Percentiles rank a stretch among this genome's conserved stretches.
Evolutionary conservation across 306 rosid genomes (phyloP).

Genomic region (Pterocarpus macrocarpus): DNA sequence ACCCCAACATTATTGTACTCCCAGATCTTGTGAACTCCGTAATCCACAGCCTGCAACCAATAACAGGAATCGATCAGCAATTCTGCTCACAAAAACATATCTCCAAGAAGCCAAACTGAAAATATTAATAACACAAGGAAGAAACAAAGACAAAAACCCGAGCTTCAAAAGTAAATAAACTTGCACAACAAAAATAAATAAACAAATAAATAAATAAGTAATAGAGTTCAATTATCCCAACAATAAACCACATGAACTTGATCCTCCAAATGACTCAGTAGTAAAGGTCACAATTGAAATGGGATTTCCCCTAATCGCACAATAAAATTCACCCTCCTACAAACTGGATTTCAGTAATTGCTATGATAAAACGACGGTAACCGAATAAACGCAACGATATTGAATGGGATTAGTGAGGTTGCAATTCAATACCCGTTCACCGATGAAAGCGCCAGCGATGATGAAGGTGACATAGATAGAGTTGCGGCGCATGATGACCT

Average conservation of each 20-base stretch:
- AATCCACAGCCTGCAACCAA: conserved; percentile 89
- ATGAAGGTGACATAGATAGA: conserved; percentile 81
- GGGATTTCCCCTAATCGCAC: background rate
- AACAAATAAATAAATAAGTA: background rate
- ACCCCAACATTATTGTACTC: conserved; percentile 96
- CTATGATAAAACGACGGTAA: background rate
- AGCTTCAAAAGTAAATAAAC: background rate
- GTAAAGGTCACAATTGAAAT: background rate
- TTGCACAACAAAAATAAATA: background rate
- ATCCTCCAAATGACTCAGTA: too few relatives aligned
- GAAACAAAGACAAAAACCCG: background rate
- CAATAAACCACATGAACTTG: background rate
- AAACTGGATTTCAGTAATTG: background rate
- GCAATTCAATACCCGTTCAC: conserved; percentile 72
- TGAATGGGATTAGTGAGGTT: too few relatives aligned
- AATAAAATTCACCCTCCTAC: background rate
- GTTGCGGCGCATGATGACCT: conserved; percentile 92
- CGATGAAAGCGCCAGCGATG: conserved; percentile 94
- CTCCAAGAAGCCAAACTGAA: background rate
- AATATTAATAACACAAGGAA: background rate
- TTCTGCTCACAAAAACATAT: background rate
- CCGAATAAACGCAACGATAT: too few relatives aligned
- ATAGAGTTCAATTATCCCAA: background rate
- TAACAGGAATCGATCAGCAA: background rate
- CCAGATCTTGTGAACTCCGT: conserved; percentile 95